phyloP scores from a whole-genome alignment of 2,329 filamentous ascomycete genomes.

The Fonsecaea pugnacius region DNA sequence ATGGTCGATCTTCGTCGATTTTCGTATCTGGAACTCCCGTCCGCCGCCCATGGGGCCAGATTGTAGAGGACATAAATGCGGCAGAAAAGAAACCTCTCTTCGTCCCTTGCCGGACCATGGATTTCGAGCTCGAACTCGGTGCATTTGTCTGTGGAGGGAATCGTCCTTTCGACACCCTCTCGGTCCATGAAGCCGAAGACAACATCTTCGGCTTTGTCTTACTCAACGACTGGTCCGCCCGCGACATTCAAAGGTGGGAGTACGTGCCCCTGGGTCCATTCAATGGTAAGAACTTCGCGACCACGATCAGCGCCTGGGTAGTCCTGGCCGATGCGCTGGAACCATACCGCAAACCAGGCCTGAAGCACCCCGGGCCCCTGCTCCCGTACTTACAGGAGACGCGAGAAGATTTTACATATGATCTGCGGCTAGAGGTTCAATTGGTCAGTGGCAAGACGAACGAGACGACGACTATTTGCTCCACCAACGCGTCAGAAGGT shows the following conservation, averaged over 20 bases:
- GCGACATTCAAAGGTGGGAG: constrained; percentile 25
- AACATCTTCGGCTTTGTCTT: constrained; percentile 77
- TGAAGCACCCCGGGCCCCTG: neutral
- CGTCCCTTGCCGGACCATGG: constrained; percentile 66
- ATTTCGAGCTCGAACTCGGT: constrained; percentile 81
- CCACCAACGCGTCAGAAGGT: constrained; percentile 10
- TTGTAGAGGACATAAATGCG: constrained; percentile 10
- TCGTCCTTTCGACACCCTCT: constrained; percentile 63
- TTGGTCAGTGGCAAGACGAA: constrained; percentile 14
- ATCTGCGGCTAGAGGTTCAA: constrained; percentile 11
- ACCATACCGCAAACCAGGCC: constrained; percentile 10
- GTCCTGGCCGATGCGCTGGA: constrained; percentile 23
- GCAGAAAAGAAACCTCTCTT: constrained; percentile 45
- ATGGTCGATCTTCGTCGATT: constrained; percentile 55
- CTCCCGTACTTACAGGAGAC: constrained; percentile 7
- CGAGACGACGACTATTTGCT: neutral
- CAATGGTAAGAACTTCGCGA: constrained; percentile 24
- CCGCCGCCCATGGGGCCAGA: constrained; percentile 12
- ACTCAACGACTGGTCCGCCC: constrained; percentile 73
- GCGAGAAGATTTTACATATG: constrained; percentile 6
- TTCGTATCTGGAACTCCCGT: constrained; percentile 13
- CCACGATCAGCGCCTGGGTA: constrained; percentile 23
- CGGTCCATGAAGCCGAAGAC: constrained; percentile 67
- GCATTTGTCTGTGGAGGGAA: constrained; percentile 66
- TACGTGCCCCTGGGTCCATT: constrained; percentile 23